Evolutionary conservation across 371 early-diverging fungal species (phyloP).

Genomic region (Lichtheimia ornata): DNA sequence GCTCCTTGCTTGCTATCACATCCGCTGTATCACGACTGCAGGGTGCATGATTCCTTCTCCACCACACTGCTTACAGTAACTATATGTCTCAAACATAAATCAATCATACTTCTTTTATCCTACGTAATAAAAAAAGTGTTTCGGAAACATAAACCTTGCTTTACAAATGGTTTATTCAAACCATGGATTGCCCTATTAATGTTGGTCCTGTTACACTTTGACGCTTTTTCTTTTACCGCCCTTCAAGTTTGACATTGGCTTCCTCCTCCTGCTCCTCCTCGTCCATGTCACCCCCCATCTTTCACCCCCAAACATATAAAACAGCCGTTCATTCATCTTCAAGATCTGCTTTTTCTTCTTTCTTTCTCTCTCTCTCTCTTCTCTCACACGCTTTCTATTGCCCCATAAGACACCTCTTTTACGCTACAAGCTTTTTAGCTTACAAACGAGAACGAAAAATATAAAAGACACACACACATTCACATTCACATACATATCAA

Average conservation of each 20-base stretch:
- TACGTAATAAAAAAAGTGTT: too few relatives aligned
- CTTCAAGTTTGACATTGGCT: constrained; percentile 1
- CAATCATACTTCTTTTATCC: too few relatives aligned
- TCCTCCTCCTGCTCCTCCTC: background rate
- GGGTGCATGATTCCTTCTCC: too few relatives aligned
- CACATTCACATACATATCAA: background rate
- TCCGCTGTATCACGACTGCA: too few relatives aligned
- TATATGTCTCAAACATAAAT: too few relatives aligned
- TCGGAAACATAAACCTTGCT: too few relatives aligned
- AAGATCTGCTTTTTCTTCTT: constrained; percentile 5
- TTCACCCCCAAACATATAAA: constrained; percentile 4
- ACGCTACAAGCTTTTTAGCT: constrained; percentile 4
- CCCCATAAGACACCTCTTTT: constrained; percentile 6
- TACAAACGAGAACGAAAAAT: constrained; percentile 18
- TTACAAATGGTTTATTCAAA: background rate
- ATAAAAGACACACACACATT: constrained; percentile 3
- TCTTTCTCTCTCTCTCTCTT: constrained; percentile 1
- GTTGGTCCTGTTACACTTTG: constrained; percentile 23
- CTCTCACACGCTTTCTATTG: background rate
- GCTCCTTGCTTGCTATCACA: too few relatives aligned
- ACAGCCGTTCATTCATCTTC: constrained; percentile 3
- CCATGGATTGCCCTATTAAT: constrained; percentile 1
- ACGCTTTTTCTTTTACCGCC: constrained; percentile 23
- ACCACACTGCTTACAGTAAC: too few relatives aligned
- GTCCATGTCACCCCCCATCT: background rate